Evolutionary conservation across 441 rosid species (phyloP).

Genomic region (Raphanus hybrid): DNA sequence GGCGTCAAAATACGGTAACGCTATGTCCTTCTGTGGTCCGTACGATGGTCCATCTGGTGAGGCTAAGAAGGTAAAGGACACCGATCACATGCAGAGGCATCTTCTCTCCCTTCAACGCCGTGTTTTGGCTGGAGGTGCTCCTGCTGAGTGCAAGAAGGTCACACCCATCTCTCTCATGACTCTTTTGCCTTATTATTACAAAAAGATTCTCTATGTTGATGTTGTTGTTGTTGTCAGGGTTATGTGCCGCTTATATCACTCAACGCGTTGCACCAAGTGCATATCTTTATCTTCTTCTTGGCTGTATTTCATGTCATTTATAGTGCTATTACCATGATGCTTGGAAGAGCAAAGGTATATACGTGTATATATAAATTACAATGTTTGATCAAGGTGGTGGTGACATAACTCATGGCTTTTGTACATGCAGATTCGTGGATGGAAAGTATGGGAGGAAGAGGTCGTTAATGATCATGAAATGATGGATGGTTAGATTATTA

Average conservation of each 20-base stretch:
- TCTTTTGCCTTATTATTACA: neutral
- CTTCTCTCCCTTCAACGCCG: slow-evolving; percentile 52
- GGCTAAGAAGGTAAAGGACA: slow-evolving; percentile 20
- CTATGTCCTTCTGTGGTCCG: slow-evolving; percentile 81
- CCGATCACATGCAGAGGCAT: slow-evolving; percentile 18
- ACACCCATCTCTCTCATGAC: neutral
- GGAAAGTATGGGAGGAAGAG: slow-evolving; percentile 87
- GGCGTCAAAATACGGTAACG: slow-evolving; percentile 50
- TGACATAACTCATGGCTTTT: neutral
- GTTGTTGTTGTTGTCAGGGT: slow-evolving; percentile 43
- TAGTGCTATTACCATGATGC: slow-evolving; percentile 80
- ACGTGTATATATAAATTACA: neutral
- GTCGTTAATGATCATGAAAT: slow-evolving; percentile 46
- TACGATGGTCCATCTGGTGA: slow-evolving; percentile 38
- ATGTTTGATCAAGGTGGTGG: neutral
- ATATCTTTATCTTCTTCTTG: slow-evolving; percentile 88
- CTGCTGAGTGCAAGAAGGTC: slow-evolving; percentile 37
- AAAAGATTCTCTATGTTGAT: slow-evolving; percentile 20
- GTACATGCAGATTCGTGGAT: slow-evolving; percentile 73
- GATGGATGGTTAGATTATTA: slow-evolving; percentile 52
- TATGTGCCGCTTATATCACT: slow-evolving; percentile 70
- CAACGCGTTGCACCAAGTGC: slow-evolving; percentile 85
- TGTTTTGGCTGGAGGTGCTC: slow-evolving; percentile 50
- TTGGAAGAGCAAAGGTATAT: slow-evolving; percentile 84
- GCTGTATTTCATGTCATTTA: slow-evolving; percentile 90